Evolutionary conservation across 805 yeast species (phyloP).

Genomic region (fission yeast (Schizosaccharomyces pombe)): ASM294v3 CU329670.1:5561001-5561500

Average conservation of each 20-base stretch:
- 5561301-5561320: constrained; percentile 31
- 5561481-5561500: neutral
- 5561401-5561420: constrained; percentile 32
- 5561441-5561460: neutral
- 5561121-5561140: constrained; percentile 11
- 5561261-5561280: constrained; percentile 25
- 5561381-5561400: constrained; percentile 21
- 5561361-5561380: constrained; percentile 42
- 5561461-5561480: neutral
- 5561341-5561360: constrained; percentile 46
- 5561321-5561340: constrained; percentile 48
- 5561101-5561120: constrained; percentile 37
- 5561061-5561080: constrained; percentile 26
- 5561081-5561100: constrained; percentile 39
- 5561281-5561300: constrained; percentile 25
- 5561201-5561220: constrained; percentile 59
- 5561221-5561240: constrained; percentile 54
- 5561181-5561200: constrained; percentile 68
- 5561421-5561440: constrained; percentile 10
- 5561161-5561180: constrained; percentile 51
- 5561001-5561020: constrained; percentile 7
- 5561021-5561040: constrained; percentile 18
- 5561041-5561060: constrained; percentile 59
- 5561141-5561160: constrained; percentile 15
- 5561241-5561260: constrained; percentile 22